phyloP scores from a whole-genome alignment of 2,329 filamentous ascomycete species.

The Cercospora sp. region DNA sequence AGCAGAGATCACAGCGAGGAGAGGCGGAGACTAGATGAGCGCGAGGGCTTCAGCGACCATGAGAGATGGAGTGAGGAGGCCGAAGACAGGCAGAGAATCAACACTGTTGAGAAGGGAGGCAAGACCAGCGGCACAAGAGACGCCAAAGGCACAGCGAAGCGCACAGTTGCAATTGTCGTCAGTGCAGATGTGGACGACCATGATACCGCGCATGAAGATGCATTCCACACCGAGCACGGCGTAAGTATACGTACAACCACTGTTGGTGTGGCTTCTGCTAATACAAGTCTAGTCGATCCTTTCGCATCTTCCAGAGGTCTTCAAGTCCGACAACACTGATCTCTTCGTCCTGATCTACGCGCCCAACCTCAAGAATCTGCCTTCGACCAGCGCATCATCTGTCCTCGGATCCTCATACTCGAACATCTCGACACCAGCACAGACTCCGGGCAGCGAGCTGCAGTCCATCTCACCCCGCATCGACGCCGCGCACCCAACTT shows the following conservation, averaged over 20 bases:
- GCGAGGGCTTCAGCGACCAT: conserved; percentile 61
- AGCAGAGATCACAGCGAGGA: conserved; percentile 61
- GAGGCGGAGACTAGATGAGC: conserved; percentile 27
- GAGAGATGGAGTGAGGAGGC: conserved; percentile 91
- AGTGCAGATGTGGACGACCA: conserved; percentile 67
- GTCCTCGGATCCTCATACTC: conserved; percentile 80
- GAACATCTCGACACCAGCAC: conserved; percentile 70
- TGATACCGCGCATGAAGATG: conserved; percentile 56
- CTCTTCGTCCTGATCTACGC: conserved; percentile 89
- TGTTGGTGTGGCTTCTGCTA: conserved; percentile 22
- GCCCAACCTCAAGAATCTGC: conserved; percentile 61
- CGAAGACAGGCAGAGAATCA: conserved; percentile 56
- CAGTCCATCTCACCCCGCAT: conserved; percentile 45
- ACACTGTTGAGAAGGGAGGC: conserved; percentile 27
- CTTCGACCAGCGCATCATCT: conserved; percentile 51
- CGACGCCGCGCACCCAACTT: conserved; percentile 47
- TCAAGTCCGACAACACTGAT: conserved; percentile 70
- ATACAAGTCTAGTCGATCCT: conserved; percentile 60
- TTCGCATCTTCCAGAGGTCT: conserved; percentile 78
- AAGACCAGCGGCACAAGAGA: conserved; percentile 23
- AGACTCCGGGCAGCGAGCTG: conserved; percentile 62
- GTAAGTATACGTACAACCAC: conserved; percentile 56
- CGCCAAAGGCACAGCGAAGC: conserved; percentile 45
- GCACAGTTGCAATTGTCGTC: conserved; percentile 83
- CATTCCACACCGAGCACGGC: conserved; percentile 70